Percentiles rank a stretch among this genome's conserved stretches.
These are phyloP conservation scores for Hemileccinum rubropunctum DNA, from an alignment of 768 basidiomycete species.

Conservation along the genomic window DNA sequence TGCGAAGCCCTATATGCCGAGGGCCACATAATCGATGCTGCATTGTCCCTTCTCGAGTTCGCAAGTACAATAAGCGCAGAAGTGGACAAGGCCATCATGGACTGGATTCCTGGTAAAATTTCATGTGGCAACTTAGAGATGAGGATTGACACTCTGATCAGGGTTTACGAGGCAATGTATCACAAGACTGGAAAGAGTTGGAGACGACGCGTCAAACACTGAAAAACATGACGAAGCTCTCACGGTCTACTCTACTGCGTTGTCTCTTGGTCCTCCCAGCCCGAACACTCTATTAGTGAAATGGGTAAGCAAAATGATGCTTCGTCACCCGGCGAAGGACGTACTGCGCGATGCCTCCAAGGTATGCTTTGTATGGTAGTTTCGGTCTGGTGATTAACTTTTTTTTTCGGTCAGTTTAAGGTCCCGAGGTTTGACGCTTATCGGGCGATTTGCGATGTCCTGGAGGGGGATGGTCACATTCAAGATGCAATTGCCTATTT, in stretches of 20 bases:
- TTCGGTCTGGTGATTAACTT: too few relatives aligned
- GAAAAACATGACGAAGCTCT: background rate
- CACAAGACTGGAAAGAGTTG: background rate
- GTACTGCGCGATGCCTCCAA: background rate
- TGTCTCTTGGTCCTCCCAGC: background rate
- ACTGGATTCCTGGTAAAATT: constrained; percentile 6
- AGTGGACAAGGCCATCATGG: background rate
- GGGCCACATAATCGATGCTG: constrained; percentile 3
- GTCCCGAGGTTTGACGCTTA: background rate
- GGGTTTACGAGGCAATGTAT: background rate
- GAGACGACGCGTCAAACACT: background rate
- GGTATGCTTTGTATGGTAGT: background rate
- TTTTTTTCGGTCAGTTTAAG: background rate
- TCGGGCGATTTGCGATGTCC: background rate
- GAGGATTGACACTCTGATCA: background rate
- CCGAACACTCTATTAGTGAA: background rate
- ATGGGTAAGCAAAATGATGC: background rate
- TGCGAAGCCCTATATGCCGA: constrained; percentile 4
- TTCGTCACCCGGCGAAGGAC: background rate
- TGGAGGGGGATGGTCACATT: background rate
- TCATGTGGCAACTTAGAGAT: background rate
- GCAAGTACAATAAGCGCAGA: background rate
- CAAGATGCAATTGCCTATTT: background rate
- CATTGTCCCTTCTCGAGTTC: background rate
- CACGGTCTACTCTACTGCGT: background rate